Evolutionary conservation across 2,329 filamentous ascomycete genomes (phyloP).

Genomic region (Colletotrichum nymphaeae): DNA sequence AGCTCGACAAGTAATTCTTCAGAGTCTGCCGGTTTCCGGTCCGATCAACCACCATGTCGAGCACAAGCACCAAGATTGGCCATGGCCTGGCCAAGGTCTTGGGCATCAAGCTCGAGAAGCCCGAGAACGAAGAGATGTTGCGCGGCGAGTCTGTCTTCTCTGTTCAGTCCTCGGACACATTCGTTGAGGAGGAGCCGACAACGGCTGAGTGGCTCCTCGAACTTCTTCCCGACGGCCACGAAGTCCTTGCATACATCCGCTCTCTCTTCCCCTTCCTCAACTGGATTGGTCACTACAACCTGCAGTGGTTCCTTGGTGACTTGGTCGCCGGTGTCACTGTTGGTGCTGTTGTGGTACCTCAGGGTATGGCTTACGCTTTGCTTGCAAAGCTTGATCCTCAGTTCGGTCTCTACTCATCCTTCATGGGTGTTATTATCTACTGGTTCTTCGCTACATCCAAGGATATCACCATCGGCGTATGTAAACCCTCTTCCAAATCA

Average conservation of each 20-base stretch:
- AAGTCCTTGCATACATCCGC: constrained; percentile 70
- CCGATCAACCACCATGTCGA: constrained; percentile 45
- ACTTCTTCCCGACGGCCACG: constrained; percentile 67
- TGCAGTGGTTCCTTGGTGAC: constrained; percentile 90
- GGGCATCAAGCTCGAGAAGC: constrained; percentile 82
- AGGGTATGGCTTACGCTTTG: constrained; percentile 94
- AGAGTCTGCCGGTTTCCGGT: not conserved
- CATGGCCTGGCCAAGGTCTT: constrained; percentile 81
- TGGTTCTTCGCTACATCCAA: constrained; percentile 99
- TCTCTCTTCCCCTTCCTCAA: constrained; percentile 87
- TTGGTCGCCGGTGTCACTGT: constrained; percentile 79
- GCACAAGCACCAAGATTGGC: constrained; percentile 69
- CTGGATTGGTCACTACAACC: constrained; percentile 93
- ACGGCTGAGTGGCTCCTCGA: constrained; percentile 77
- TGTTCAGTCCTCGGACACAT: constrained; percentile 77
- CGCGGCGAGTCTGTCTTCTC: constrained; percentile 86
- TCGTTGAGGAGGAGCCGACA: constrained; percentile 85
- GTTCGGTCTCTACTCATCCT: constrained; percentile 93
- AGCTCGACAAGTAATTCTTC: not conserved
- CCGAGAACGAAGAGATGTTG: constrained; percentile 75
- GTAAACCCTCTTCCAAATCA: constrained; percentile 46
- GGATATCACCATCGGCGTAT: constrained; percentile 94
- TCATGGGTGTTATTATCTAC: constrained; percentile 94
- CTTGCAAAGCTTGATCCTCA: constrained; percentile 84
- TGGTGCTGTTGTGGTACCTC: constrained; percentile 84